Evolutionary conservation across 306 rosid genomes (phyloP), one percentile per base, ranked within the genome.

Genomic region (Myrica gale): DNA sequence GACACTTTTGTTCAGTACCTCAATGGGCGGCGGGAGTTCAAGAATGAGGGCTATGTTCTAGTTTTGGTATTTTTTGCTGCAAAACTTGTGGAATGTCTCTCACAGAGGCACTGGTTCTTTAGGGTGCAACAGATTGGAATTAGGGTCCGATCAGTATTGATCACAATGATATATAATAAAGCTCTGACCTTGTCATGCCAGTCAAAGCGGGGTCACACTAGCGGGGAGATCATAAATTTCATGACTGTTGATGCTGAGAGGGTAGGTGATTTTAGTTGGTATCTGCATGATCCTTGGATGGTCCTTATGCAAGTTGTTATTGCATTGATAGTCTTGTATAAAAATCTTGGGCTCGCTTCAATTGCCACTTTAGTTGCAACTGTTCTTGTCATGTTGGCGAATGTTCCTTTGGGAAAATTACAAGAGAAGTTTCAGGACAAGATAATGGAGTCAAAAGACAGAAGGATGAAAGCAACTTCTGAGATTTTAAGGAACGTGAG

Each of bases 181-280:
- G 84, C 89, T 3, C 83, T 93, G 82, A 88, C 85, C 37, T 88
- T 93, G 67, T 89, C 97, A 0, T 60, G 85, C 78, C 88, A 82
- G 67, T 88, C 96, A 9, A 87, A 85, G 81, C 90, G 86, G 58
- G 82, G 67, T 4, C 85, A 66, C 71, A 88, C 90, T 17, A 85
- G 87, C 3, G 97, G 98, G 1, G 93, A 91, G 83, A 88, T 90
- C 46, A 85, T 93, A 74, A 93, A 93, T 76, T 90, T 91, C 71
- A 78, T 93, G 92, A 85, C 96, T 2, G 91, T 93, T 78, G 98
- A 93, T 83, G 98, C 97, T 26, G 90, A 74, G 75, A 86, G 96
- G 72, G 52, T 93, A 7, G 92, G 96, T 32, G 88, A 87, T 0
- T 90, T 85, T 81, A 56, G 79, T 79, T 85, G 93, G 96, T 86